Percentiles rank a stretch among this genome's conserved stretches.
phyloP scores from a whole-genome alignment of 257 asterid species.

The Prunella vulgaris region DNA sequence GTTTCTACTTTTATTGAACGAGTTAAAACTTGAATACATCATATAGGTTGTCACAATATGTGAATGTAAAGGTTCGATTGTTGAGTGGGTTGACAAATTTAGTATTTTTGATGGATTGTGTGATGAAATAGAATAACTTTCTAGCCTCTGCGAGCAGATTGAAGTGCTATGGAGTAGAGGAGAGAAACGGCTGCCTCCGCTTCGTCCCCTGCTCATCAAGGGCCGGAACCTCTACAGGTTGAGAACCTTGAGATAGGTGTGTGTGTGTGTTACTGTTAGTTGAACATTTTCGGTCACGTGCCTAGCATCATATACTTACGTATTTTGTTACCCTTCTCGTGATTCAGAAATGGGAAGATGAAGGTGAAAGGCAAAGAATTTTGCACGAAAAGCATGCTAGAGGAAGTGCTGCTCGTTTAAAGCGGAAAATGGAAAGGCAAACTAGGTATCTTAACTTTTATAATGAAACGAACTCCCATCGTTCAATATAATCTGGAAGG shows the following conservation, averaged over 20 bases:
- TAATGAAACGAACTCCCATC: not conserved
- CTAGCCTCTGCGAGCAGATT: slow-evolving; percentile 38
- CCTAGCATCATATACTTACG: not conserved
- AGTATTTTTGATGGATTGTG: not conserved
- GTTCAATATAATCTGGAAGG: no score
- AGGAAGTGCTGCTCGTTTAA: slow-evolving; percentile 73
- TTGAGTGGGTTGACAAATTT: not conserved
- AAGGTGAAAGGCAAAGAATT: slow-evolving; percentile 58
- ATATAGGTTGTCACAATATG: not conserved
- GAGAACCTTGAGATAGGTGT: slow-evolving; percentile 80
- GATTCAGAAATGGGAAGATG: slow-evolving; percentile 73
- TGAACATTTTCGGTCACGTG: not conserved
- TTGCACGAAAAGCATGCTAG: slow-evolving; percentile 75
- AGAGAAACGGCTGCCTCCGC: slow-evolving; percentile 72
- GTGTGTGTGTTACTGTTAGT: not conserved
- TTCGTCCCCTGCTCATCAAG: slow-evolving; percentile 84
- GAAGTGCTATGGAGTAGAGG: slow-evolving; percentile 95
- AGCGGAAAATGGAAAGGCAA: slow-evolving; percentile 31
- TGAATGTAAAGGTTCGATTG: not conserved
- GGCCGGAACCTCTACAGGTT: slow-evolving; percentile 87
- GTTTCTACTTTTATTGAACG: not conserved
- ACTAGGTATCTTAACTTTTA: slow-evolving; percentile 37
- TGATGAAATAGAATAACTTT: not conserved
- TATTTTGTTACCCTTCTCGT: not conserved
- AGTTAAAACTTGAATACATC: not conserved